phyloP scores from a whole-genome alignment of 805 yeast genomes.

The Lipomyces anomalus region DNA sequence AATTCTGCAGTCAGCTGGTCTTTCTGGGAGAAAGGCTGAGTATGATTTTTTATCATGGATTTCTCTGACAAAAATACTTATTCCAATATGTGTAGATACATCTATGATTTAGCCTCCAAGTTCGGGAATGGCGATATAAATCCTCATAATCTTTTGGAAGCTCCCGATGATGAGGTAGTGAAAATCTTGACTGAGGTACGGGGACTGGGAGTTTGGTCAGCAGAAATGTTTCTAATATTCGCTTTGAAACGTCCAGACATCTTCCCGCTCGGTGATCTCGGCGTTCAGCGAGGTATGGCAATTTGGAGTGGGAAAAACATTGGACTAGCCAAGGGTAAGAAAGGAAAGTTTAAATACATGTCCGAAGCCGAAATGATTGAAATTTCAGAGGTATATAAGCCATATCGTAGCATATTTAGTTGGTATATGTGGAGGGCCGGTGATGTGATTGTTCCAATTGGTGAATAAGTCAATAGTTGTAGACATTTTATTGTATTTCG shows the following conservation, averaged over 20 bases:
- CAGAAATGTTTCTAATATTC: constrained; percentile 77
- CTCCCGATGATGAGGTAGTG: constrained; percentile 43
- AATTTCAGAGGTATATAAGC: constrained; percentile 55
- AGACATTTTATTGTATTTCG: no score
- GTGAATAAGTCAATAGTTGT: no score
- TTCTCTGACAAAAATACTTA: neutral
- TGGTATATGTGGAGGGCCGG: constrained; percentile 26
- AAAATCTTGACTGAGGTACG: constrained; percentile 50
- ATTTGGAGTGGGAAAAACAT: constrained; percentile 54
- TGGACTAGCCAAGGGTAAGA: constrained; percentile 37
- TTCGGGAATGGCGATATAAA: constrained; percentile 32
- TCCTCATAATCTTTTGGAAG: constrained; percentile 36
- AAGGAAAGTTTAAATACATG: constrained; percentile 33
- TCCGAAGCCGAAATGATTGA: constrained; percentile 54
- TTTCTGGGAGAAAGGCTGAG: constrained; percentile 60
- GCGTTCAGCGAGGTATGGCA: constrained; percentile 76
- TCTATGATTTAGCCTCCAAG: constrained; percentile 20
- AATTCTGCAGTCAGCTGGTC: constrained; percentile 55
- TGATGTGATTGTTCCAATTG: constrained; percentile 19
- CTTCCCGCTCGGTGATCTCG: constrained; percentile 74
- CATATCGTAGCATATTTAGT: constrained; percentile 42
- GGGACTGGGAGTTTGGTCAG: constrained; percentile 81
- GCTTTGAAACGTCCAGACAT: constrained; percentile 62
- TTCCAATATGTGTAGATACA: constrained; percentile 2
- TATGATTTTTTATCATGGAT: constrained; percentile 34